Percentiles rank a stretch among this genome's conserved stretches.
These are phyloP conservation scores for Leccinum truebloodii DNA, from an alignment of 768 basidiomycete genomes.

Conservation along the genomic window DNA sequence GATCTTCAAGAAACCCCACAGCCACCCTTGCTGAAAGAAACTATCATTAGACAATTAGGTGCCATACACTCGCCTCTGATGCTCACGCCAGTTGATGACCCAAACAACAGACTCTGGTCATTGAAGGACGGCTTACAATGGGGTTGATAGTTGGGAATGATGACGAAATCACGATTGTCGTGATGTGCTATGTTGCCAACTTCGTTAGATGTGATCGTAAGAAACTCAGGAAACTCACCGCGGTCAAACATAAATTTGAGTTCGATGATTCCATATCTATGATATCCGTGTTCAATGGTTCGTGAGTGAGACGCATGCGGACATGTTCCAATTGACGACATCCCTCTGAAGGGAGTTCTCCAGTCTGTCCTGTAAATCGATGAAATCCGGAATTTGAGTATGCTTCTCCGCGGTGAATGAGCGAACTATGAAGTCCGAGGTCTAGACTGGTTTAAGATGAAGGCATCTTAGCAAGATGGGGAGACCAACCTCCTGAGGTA, in stretches of 20 bases:
- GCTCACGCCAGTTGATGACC: conserved; percentile 62
- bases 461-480: not conserved
- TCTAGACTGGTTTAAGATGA: conserved; percentile 41
- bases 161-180: conserved; percentile 85
- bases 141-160: conserved; percentile 81
- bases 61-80: not conserved
- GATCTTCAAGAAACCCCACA: conserved; percentile 67
- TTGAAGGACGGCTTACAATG: conserved; percentile 49
- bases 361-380: conserved; percentile 74
- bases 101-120: conserved; percentile 69
- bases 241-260: conserved; percentile 82
- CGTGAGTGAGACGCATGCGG: conserved; percentile 79
- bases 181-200: conserved; percentile 54
- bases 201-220: conserved; percentile 7
- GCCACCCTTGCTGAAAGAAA: conserved; percentile 62
- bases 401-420: conserved; percentile 83
- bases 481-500: conserved; percentile 69
- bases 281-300: conserved; percentile 65
- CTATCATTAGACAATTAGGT: not conserved
- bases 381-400: conserved; percentile 88
- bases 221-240: conserved; percentile 41
- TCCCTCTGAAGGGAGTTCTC: conserved; percentile 87
- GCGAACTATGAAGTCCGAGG: conserved; percentile 76
- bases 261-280: conserved; percentile 84
- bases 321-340: conserved; percentile 78